These are phyloP conservation scores for Gleditsia sinensis DNA, from an alignment of 306 rosid species.

Conservation along the genomic window DNA sequence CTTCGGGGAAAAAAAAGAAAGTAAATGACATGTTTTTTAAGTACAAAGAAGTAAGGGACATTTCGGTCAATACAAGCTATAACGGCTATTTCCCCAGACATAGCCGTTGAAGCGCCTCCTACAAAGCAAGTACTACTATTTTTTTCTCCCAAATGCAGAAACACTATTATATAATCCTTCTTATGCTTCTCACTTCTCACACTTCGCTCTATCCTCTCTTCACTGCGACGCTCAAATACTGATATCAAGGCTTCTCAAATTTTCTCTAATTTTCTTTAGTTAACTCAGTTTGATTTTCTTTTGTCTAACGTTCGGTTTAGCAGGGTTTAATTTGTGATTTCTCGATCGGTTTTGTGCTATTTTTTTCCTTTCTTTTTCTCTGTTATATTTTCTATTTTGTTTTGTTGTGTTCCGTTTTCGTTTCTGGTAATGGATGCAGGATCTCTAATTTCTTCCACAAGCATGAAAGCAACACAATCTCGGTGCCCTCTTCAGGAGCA, in stretches of 20 bases:
- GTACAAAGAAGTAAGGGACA: not conserved
- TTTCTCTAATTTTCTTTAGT: not conserved
- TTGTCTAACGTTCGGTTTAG: not conserved
- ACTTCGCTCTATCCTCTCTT: not conserved
- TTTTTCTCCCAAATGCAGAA: not conserved
- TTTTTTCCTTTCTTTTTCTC: not conserved
- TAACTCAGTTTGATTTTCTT: not conserved
- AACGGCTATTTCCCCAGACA: constrained; percentile 8
- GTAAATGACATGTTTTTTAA: too few species aligned
- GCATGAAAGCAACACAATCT: not conserved
- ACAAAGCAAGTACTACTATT: not conserved
- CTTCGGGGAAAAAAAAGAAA: too few species aligned
- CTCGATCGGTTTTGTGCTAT: not conserved
- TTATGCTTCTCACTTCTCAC: not conserved
- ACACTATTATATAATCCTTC: not conserved
- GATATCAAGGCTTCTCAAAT: not conserved
- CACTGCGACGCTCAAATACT: not conserved
- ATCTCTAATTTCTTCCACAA: constrained; percentile 12
- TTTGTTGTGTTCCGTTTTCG: not conserved
- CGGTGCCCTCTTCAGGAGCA: constrained; percentile 34
- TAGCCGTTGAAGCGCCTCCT: not conserved
- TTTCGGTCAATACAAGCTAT: not conserved
- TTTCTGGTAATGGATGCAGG: constrained; percentile 39
- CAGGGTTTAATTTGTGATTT: not conserved
- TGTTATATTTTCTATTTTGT: not conserved